Evolutionary conservation across 2,329 filamentous ascomycete species (phyloP), one percentile per base, ranked within the genome.

Genomic region (Aspergillus sojae): DNA sequence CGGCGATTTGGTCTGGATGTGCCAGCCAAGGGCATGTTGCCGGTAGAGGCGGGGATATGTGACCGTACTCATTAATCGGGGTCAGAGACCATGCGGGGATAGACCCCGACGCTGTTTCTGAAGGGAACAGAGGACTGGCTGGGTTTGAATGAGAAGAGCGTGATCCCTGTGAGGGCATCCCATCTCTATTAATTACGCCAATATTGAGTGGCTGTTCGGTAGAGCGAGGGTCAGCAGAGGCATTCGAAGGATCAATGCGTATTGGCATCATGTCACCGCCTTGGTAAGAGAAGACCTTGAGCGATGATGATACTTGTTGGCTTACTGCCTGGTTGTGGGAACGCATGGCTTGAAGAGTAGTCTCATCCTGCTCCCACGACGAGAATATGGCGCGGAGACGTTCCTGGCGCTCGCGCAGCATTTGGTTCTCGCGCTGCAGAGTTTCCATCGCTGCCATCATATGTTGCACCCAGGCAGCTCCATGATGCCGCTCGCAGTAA

Each of bases 1-100:
- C n/a, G n/a, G 56, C 58, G 11, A 67, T 46, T 4, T 62, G 56
- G 5, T 65, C 50, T 16, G 60, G 59, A 45, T 30, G 32, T 6
- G 39, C 19, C 7, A 64, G 50, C 58, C 59, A 62, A 1, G 45
- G 43, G 1, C 43, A 57, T 6, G 55, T 58, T 10, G 34, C 60
- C 4, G 60, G 46, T 12, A 34, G 9, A 11, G 53, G n/a, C 10
- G 55, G 16, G 2, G 55, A 23, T 26, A 26, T 28, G 19, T 19
- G 46, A 3, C 21, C 46, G 23, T 16, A 19, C 14, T 62, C 43
- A 23, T 62, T 30, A 11, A 58, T 21, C 0, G 60, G 60, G 9
- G 28, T 28, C 7, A 62, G 28, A 14, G 12, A 26, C 54, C 60
- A 58, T 9, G 54, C 45, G 10, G 60, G 26, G 11, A 45, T 19